Base-by-base conservation (phyloP, 306 rosid species). In the Fragaria ananassa region DNA sequence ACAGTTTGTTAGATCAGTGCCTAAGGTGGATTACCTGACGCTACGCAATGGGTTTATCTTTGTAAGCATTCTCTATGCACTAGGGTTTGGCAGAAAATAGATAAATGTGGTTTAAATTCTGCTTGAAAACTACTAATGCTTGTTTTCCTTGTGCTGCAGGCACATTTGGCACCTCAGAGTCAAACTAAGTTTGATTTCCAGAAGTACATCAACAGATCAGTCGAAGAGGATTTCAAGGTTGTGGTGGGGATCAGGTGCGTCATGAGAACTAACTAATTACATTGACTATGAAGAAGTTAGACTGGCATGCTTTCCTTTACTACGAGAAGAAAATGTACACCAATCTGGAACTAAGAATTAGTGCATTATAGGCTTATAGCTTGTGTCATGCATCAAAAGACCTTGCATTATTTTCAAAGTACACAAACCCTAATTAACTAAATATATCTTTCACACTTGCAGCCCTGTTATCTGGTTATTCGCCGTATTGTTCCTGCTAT, bases 181-280 rank as follows among this genome's bases (percentile, higher is more conserved):
- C 92, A 86, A 51, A 67, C 70, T 8, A 84, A 77, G 13, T 93
- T 93, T 45, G 82, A 91, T 79, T 93, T 93, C 70, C 90, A 88
- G 34, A 84, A 93, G 74, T 93, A 93, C 41, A 91, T 93, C 8
- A 87, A 88, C 27, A 80, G 97, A 46, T 83, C 96, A 35, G 75
- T 93, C 64, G 98, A 93, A 46, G 94, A 91, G 79, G 98, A 93
- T 67, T 93, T 93, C 87, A 91, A 86, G 71, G 89, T 93, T 0
- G 97, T 93, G 0, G 97, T 93, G 18, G 98, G 88, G 76, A 90
- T 93, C 81, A 90, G 97, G 98, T 93, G 11, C 8, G 89, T 73
- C 66, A 37, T 23, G 14, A 15, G 21, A 9, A 42, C n/a, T 15
- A 18, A 39, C 4, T 9, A 31, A 6, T 31, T 31, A 60, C 54